Percentiles rank a stretch among this genome's conserved stretches.
phyloP scores from a whole-genome alignment of 768 basidiomycete species.

The Xerocomus spinulosus region DNA sequence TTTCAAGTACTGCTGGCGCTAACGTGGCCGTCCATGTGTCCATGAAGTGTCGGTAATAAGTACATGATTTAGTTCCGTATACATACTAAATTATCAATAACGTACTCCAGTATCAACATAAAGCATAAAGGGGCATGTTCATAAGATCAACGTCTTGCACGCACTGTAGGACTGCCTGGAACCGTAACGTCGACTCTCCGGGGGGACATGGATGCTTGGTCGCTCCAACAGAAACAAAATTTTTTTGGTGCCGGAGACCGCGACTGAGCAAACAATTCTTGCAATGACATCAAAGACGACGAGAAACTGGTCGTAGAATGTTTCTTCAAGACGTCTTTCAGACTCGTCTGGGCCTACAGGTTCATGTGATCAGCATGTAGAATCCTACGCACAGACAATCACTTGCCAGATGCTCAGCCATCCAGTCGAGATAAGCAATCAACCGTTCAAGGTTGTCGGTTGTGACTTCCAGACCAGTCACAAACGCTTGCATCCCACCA shows the following conservation, averaged over 20 bases:
- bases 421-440: slow-evolving; percentile 27
- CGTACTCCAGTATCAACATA: slow-evolving; percentile 8
- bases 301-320: slow-evolving; percentile 9
- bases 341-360: slow-evolving; percentile 16
- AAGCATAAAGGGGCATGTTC: slow-evolving; percentile 8
- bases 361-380: slow-evolving; percentile 3
- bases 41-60: neutral
- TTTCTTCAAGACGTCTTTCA: slow-evolving; percentile 10
- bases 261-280: slow-evolving; percentile 20
- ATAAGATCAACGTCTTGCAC: slow-evolving; percentile 14
- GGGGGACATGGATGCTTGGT: neutral
- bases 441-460: slow-evolving; percentile 19
- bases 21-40: no score
- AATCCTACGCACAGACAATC: neutral
- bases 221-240: slow-evolving; percentile 6
- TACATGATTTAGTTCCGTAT: slow-evolving; percentile 4
- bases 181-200: slow-evolving; percentile 15
- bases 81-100: slow-evolving; percentile 13
- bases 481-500: slow-evolving; percentile 10
- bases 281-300: slow-evolving; percentile 15
- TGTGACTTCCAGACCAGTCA: slow-evolving; percentile 19
- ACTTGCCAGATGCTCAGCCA: slow-evolving; percentile 25
- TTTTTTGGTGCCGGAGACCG: slow-evolving; percentile 6
- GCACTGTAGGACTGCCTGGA: slow-evolving; percentile 22
- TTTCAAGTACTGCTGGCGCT: no score